Evolutionary conservation across 208 protist species (phyloP).

Genomic region (Balamuthia mandrillaris): DNA sequence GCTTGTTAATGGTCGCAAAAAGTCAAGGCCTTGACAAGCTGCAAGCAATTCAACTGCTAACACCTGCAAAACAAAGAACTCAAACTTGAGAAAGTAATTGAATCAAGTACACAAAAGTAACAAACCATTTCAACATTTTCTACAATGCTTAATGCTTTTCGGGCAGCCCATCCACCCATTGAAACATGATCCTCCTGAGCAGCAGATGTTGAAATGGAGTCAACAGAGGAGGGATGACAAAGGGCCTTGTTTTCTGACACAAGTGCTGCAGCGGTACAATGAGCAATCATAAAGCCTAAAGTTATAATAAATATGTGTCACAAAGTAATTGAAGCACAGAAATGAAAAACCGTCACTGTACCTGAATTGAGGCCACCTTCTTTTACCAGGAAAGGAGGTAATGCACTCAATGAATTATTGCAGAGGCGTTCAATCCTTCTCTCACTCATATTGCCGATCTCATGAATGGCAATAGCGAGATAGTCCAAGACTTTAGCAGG

Average conservation of each 20-base stretch:
- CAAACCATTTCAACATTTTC: constrained; percentile 79
- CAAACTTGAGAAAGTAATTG: not conserved
- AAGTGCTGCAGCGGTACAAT: constrained; percentile 81
- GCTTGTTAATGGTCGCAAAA: constrained; percentile 68
- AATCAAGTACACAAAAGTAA: constrained; percentile 40
- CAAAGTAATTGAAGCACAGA: not conserved
- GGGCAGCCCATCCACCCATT: constrained; percentile 71
- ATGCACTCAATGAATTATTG: constrained; percentile 69
- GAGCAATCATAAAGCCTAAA: constrained; percentile 88
- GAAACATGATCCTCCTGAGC: constrained; percentile 73
- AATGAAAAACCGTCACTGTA: not conserved
- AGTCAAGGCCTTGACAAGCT: constrained; percentile 78
- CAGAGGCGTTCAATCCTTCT: constrained; percentile 79
- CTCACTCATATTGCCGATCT: constrained; percentile 75
- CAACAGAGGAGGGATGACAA: constrained; percentile 78
- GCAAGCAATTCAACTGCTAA: constrained; percentile 48
- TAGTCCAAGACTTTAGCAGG: constrained; percentile 72
- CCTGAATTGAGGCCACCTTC: not conserved
- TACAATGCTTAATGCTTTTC: constrained; percentile 62
- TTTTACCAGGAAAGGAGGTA: constrained; percentile 79
- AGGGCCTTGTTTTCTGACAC: constrained; percentile 81
- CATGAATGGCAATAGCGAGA: constrained; percentile 66
- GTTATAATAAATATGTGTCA: constrained; percentile 78
- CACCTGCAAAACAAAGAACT: not conserved
- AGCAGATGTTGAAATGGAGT: constrained; percentile 80